These are phyloP conservation scores for Lasiosphaeria hispida DNA, from an alignment of 495 filamentous ascomycete species.

Conservation along the genomic window DNA sequence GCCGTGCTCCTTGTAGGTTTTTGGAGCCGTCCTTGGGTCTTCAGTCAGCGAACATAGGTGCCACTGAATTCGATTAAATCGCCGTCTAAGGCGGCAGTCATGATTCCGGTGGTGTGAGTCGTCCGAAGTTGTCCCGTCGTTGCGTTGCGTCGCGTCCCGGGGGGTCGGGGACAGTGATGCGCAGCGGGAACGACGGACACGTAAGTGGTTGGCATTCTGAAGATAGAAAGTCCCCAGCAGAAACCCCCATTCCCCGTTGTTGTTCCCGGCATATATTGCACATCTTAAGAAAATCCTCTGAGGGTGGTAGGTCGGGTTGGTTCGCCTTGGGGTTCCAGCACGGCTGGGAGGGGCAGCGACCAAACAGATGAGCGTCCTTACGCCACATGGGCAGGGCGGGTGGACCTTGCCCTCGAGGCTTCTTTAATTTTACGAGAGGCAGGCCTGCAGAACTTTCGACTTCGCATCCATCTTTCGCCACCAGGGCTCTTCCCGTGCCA, in stretches of 20 bases:
- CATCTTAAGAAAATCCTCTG: conserved; percentile 45
- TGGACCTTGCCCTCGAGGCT: background rate
- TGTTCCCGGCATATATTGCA: conserved; percentile 39
- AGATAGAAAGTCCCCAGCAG: background rate
- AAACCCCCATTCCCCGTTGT: background rate
- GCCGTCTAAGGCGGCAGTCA: no score
- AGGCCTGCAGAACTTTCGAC: background rate
- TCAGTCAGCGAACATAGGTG: no score
- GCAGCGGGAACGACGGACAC: conserved; percentile 4
- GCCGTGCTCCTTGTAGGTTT: no score
- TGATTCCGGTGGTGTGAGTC: no score
- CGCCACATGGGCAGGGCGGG: background rate
- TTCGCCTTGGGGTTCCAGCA: background rate
- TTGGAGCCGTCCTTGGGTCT: no score
- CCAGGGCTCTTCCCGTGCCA: no score
- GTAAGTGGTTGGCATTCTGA: background rate
- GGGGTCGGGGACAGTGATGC: background rate
- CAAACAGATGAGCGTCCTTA: conserved; percentile 3
- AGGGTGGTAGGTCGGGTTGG: background rate
- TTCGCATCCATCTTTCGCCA: no score
- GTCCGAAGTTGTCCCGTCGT: no score
- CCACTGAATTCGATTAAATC: no score
- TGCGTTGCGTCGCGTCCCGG: no score
- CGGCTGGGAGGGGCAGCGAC: background rate
- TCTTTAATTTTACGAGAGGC: background rate